These are phyloP conservation scores for Globisporangium parvum DNA, from an alignment of 352 stramenopile genomes.

Conservation along the genomic window DNA sequence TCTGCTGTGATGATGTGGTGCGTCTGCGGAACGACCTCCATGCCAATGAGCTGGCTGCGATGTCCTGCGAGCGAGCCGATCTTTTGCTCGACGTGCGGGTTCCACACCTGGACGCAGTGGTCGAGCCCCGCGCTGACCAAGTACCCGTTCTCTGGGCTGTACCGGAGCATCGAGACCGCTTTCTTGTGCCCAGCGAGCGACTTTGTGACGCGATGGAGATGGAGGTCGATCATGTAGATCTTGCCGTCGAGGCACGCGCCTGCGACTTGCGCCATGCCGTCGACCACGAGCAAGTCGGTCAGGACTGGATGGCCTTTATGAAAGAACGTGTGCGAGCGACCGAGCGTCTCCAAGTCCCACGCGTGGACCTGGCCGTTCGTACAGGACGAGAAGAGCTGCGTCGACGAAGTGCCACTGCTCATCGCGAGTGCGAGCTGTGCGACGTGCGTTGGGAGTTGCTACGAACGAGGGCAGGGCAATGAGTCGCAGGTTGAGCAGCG, in stretches of 20 bases:
- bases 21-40: constrained; percentile 37
- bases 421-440: constrained; percentile 32
- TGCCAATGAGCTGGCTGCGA: constrained; percentile 36
- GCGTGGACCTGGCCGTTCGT: constrained; percentile 34
- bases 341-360: constrained; percentile 34
- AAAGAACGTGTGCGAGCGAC: constrained; percentile 33
- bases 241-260: constrained; percentile 39
- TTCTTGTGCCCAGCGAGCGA: constrained; percentile 33
- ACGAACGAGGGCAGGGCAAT: neutral
- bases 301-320: constrained; percentile 22
- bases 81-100: constrained; percentile 50
- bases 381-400: constrained; percentile 31
- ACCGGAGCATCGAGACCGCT: constrained; percentile 38
- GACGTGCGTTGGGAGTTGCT: constrained; percentile 45
- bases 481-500: neutral
- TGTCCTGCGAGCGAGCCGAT: constrained; percentile 42
- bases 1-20: constrained; percentile 50
- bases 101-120: constrained; percentile 54
- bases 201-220: constrained; percentile 18
- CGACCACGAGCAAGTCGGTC: constrained; percentile 34
- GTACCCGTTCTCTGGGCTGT: constrained; percentile 40
- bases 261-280: constrained; percentile 27
- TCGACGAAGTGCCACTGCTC: neutral
- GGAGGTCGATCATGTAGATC: constrained; percentile 55
- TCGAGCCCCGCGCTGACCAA: constrained; percentile 49